phyloP scores from a whole-genome alignment of 2,329 filamentous ascomycete species.

The Trichophyton rubrum region DNA sequence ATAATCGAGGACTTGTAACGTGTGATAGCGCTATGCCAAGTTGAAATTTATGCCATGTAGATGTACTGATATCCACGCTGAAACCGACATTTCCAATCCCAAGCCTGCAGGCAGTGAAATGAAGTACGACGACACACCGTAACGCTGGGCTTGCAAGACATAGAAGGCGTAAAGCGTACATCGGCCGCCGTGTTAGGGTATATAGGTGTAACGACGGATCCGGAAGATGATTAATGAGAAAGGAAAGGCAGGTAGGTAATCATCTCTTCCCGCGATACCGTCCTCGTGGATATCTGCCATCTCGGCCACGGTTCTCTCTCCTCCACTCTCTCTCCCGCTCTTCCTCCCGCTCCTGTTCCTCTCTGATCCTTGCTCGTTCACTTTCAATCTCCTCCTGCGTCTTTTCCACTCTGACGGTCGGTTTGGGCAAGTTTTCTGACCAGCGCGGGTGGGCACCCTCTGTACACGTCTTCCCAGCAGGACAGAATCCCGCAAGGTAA shows the following conservation, averaged over 20 bases:
- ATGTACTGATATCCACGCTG: neutral
- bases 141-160: neutral
- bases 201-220: neutral
- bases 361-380: conserved; percentile 43
- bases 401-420: conserved; percentile 53
- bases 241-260: neutral
- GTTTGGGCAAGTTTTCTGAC: conserved; percentile 50
- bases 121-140: neutral
- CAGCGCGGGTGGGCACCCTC: conserved; percentile 74
- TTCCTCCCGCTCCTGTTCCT: conserved; percentile 46
- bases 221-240: neutral
- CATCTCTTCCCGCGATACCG: conserved; percentile 36
- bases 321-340: conserved; percentile 43
- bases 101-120: neutral
- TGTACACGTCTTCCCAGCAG: conserved; percentile 63
- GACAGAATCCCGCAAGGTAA: conserved; percentile 91
- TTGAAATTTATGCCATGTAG: neutral
- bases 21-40: neutral
- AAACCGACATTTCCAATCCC: neutral
- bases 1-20: neutral
- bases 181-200: neutral
- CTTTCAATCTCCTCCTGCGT: conserved; percentile 56
- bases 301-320: conserved; percentile 40
- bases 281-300: conserved; percentile 30
- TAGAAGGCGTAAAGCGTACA: neutral